Base-by-base conservation (phyloP, 768 basidiomycete species). In the Gyrodon lividus region DNA sequence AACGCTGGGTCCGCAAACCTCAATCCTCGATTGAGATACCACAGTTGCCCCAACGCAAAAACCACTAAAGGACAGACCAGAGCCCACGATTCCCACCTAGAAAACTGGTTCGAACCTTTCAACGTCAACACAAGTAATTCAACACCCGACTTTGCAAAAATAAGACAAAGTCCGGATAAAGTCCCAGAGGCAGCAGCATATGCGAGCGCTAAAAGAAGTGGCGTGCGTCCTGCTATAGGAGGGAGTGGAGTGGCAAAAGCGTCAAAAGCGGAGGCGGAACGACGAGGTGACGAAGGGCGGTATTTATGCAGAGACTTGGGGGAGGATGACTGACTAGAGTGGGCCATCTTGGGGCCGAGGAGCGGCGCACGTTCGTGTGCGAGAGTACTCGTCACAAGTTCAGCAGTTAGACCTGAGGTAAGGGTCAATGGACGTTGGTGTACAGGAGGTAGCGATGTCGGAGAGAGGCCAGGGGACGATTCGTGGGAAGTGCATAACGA, bases 111-210 rank as follows among this genome's bases (percentile, higher is more conserved):
- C 31, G 84, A 67, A 7, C 88, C 89, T 5, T 77, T 70, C 22
- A 92, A 56, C 0, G 92, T 92, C 30, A 94, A 72, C 51, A 98
- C 72, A 7, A 96, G 74, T 8, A 98, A 75, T 69, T 96, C 92
- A 10, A 94, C 89, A 3, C 91, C 93, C 53, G 91, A 91, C 73
- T 98, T 98, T 14, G 94, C 94, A 56, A 96, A 90, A 14, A 98
- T 76, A 22, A 98, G 73, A 64, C 92, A 96, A 84, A 98, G 89
- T 20, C 94, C 94, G 4, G 87, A 90, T 23, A 96, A 74, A 19
- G 90, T 92, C 0, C 94, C 94, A 4, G 89, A 92, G 46, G 86
- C 81, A 12, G 90, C 90, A 14, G 93, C 87, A 67, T 90, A 98
- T 1, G 90, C 89, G 41, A 93, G 76, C 10, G 92, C 89, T 39